phyloP scores from a whole-genome alignment of 345 rosid genomes.

The Adansonia digitata region DNA sequence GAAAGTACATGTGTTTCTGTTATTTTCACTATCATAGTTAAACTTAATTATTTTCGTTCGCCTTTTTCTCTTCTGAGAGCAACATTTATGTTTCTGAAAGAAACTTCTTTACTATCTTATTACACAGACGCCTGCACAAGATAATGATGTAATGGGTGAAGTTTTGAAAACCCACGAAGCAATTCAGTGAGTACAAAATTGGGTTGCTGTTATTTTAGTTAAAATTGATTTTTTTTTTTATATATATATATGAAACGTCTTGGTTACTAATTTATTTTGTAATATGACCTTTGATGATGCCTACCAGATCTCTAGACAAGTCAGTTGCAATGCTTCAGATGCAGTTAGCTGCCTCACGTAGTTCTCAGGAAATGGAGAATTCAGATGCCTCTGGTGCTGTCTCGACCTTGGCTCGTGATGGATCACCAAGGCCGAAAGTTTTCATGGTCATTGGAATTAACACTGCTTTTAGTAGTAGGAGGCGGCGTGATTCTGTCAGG shows the following conservation, averaged over 20 bases:
- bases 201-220: neutral
- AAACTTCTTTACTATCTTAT: neutral
- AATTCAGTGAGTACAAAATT: slow-evolving; percentile 55
- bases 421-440: slow-evolving; percentile 49
- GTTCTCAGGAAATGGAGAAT: slow-evolving; percentile 39
- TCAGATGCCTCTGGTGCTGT: slow-evolving; percentile 29
- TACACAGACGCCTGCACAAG: slow-evolving; percentile 35
- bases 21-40: neutral
- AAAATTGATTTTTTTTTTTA: neutral
- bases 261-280: too few species aligned
- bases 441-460: slow-evolving; percentile 93
- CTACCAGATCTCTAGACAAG: slow-evolving; percentile 72
- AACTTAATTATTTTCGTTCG: neutral
- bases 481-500: slow-evolving; percentile 92
- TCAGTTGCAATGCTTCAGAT: slow-evolving; percentile 58
- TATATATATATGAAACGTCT: too few species aligned
- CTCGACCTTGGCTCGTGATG: slow-evolving; percentile 19
- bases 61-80: neutral
- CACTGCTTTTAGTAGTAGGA: slow-evolving; percentile 95
- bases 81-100: neutral
- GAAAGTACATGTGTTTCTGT: slow-evolving; percentile 46
- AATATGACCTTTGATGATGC: slow-evolving; percentile 33
- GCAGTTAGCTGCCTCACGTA: slow-evolving; percentile 64
- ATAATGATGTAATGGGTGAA: slow-evolving; percentile 55
- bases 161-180: slow-evolving; percentile 75